phyloP scores from a whole-genome alignment of 768 basidiomycete genomes.

The Cytidiella melzeri region DNA sequence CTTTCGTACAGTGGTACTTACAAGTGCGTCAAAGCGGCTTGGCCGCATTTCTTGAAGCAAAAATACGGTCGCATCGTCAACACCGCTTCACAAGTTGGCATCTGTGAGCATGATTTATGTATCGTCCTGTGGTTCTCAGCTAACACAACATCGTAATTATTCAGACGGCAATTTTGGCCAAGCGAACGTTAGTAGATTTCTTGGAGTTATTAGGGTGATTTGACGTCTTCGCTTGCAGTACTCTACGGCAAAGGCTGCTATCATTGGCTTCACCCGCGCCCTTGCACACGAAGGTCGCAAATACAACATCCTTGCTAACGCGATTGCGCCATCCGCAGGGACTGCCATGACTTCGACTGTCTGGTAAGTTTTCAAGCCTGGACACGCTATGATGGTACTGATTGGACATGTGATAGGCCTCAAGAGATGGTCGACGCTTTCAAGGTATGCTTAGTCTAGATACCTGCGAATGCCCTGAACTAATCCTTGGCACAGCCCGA shows the following conservation, averaged over 20 bases:
- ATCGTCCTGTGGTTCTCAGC: no score
- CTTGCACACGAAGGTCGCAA: slow-evolving; percentile 89
- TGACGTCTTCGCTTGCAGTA: slow-evolving; percentile 42
- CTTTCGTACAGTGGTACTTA: slow-evolving; percentile 61
- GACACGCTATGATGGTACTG: slow-evolving; percentile 1
- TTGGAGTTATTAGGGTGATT: background rate
- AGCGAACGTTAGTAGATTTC: slow-evolving; percentile 54
- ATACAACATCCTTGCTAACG: slow-evolving; percentile 87
- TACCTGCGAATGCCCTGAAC: background rate
- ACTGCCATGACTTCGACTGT: slow-evolving; percentile 89
- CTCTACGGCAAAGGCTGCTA: slow-evolving; percentile 87
- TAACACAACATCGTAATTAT: no score
- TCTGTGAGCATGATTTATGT: slow-evolving; percentile 78
- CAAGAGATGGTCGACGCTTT: slow-evolving; percentile 85
- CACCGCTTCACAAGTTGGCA: slow-evolving; percentile 88
- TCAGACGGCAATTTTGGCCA: slow-evolving; percentile 94
- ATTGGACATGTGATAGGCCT: slow-evolving; percentile 39
- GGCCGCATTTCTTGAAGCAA: slow-evolving; percentile 96
- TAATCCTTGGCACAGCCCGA: slow-evolving; percentile 54
- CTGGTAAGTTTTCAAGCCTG: slow-evolving; percentile 48
- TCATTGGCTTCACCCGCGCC: slow-evolving; percentile 85
- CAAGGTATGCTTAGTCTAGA: slow-evolving; percentile 46
- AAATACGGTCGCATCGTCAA: slow-evolving; percentile 94
- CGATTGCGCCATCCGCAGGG: slow-evolving; percentile 81
- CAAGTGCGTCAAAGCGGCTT: slow-evolving; percentile 92